Conservation (phyloP, 345 rosid genomes). For the Camelina neglecta region DNA sequence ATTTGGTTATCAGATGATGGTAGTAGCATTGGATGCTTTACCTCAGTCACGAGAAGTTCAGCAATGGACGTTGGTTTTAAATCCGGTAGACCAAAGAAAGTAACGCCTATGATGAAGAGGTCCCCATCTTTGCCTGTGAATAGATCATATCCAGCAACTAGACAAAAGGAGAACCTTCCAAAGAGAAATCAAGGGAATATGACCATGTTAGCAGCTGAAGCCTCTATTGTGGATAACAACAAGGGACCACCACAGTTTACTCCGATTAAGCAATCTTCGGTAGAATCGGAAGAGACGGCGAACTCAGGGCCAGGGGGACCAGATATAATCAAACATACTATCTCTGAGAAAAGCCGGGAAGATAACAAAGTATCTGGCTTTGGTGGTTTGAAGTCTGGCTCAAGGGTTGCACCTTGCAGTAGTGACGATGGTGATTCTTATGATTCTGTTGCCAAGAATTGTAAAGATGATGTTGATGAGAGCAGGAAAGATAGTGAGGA, state of each 20-base stretch:
- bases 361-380: constrained; percentile 46
- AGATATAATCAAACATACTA: constrained; percentile 59
- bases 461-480: constrained; percentile 47
- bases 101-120: constrained; percentile 56
- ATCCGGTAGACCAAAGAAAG: constrained; percentile 58
- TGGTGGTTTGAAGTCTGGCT: constrained; percentile 60
- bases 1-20: constrained; percentile 59
- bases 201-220: constrained; percentile 29
- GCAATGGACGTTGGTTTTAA: constrained; percentile 50
- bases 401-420: constrained; percentile 69
- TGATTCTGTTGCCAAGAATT: constrained; percentile 37
- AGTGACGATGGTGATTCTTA: constrained; percentile 52
- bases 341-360: constrained; percentile 48
- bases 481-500: constrained; percentile 67
- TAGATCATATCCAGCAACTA: constrained; percentile 41
- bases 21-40: constrained; percentile 49
- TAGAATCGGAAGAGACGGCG: constrained; percentile 45
- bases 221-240: constrained; percentile 39
- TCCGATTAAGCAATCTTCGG: constrained; percentile 28
- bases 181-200: constrained; percentile 38
- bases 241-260: constrained; percentile 47
- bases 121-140: constrained; percentile 55
- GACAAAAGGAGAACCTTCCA: constrained; percentile 47
- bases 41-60: constrained; percentile 54
- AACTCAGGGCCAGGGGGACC: constrained; percentile 42